Evolutionary conservation across 148 eudicot species (phyloP).

Genomic region (Diospyros kaki): DNA sequence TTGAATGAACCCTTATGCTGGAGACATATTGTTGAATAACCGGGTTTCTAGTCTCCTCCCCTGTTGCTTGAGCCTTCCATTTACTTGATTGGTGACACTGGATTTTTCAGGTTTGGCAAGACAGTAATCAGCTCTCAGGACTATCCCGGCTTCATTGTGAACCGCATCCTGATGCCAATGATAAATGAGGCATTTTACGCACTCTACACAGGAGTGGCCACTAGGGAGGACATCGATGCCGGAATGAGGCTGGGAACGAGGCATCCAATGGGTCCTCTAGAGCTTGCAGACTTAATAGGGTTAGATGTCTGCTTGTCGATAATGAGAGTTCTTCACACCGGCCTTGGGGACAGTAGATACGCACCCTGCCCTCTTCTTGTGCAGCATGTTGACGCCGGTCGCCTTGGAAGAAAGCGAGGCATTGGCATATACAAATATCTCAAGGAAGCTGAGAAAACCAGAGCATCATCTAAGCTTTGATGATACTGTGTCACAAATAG

Average conservation of each 20-base stretch:
- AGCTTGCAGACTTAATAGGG: constrained; percentile 95
- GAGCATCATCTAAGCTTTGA: constrained; percentile 42
- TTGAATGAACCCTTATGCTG: background rate
- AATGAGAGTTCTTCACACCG: constrained; percentile 74
- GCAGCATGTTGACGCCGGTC: constrained; percentile 91
- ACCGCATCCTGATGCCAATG: constrained; percentile 91
- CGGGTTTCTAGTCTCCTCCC: background rate
- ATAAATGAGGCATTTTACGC: constrained; percentile 85
- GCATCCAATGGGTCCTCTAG: constrained; percentile 90
- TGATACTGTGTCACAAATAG: too few relatives aligned
- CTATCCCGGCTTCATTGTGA: constrained; percentile 78
- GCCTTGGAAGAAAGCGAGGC: constrained; percentile 74
- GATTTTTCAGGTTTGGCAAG: constrained; percentile 68
- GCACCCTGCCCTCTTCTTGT: constrained; percentile 88
- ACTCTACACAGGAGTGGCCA: constrained; percentile 83
- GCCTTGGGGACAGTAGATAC: constrained; percentile 76
- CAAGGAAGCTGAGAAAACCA: constrained; percentile 28
- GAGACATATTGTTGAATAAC: background rate
- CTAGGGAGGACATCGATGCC: constrained; percentile 84
- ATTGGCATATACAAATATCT: constrained; percentile 68
- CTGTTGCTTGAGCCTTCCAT: background rate
- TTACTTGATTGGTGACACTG: background rate
- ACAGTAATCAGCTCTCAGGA: constrained; percentile 75
- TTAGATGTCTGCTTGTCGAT: constrained; percentile 86
- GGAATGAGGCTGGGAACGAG: constrained; percentile 94